A percentile compares a stretch with the other conserved stretches of the same genome.
phyloP scores from a whole-genome alignment of 139 green algal species.

The Dunaliella sp. region DNA sequence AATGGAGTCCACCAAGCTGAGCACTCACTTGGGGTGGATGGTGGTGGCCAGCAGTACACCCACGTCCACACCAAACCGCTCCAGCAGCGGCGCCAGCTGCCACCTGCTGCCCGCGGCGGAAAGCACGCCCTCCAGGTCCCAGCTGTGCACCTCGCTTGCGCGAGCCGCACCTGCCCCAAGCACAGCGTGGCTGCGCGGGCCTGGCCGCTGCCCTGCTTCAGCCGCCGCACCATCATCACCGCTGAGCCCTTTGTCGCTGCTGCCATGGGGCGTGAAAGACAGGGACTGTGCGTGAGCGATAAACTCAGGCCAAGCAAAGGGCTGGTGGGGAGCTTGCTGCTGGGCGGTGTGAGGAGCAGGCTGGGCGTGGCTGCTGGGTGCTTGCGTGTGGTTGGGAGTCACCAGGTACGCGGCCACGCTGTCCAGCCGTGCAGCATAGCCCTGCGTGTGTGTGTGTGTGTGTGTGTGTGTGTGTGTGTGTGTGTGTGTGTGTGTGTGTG shows the following conservation, averaged over 20 bases:
- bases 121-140: not conserved
- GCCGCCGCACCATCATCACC: too few relatives aligned
- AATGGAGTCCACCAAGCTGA: too few relatives aligned
- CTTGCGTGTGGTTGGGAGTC: too few relatives aligned
- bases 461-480: too few relatives aligned
- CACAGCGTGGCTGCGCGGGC: not conserved
- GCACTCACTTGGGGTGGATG: constrained; percentile 36
- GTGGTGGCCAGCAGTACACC: constrained; percentile 42
- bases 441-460: not conserved
- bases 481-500: too few relatives aligned
- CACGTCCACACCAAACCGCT: constrained; percentile 35
- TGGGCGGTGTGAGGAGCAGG: not conserved
- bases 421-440: not conserved
- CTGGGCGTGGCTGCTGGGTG: not conserved
- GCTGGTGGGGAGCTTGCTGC: not conserved
- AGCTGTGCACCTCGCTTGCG: not conserved
- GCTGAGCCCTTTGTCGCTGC: too few relatives aligned
- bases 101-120: not conserved
- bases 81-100: constrained; percentile 33
- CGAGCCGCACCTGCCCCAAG: not conserved
- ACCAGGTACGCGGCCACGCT: not conserved
- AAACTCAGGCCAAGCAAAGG: not conserved
- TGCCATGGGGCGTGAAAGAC: too few relatives aligned
- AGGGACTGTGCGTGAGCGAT: not conserved
- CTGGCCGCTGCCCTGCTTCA: not conserved